Percentiles rank a stretch among this genome's conserved stretches.
Evolutionary conservation across 2,329 filamentous ascomycete species (phyloP).

Genomic region (Cercospora sp.): DNA sequence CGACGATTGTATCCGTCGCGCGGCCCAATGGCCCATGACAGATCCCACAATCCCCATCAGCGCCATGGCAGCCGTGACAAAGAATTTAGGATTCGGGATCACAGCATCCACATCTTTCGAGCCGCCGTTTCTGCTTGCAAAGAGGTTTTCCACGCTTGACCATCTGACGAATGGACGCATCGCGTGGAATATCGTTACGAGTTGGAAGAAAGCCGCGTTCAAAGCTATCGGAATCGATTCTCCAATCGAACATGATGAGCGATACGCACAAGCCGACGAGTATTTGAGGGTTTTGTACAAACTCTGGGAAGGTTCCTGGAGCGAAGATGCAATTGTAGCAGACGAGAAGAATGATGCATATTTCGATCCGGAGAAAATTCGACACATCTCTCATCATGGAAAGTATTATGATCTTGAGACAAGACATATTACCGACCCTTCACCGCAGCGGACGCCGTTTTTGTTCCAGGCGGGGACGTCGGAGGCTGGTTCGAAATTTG

Average conservation of each 20-base stretch:
- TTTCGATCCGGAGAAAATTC: slow-evolving; percentile 59
- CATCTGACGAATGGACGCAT: slow-evolving; percentile 62
- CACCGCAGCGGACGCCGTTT: slow-evolving; percentile 44
- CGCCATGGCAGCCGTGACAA: slow-evolving; percentile 67
- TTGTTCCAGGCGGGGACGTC: slow-evolving; percentile 60
- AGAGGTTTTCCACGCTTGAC: slow-evolving; percentile 62
- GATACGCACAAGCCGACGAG: slow-evolving; percentile 63
- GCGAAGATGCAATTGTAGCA: slow-evolving; percentile 56
- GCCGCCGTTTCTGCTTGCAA: slow-evolving; percentile 61
- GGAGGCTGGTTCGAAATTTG: slow-evolving; percentile 58
- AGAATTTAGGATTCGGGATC: slow-evolving; percentile 63
- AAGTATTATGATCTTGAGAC: slow-evolving; percentile 54
- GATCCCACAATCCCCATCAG: slow-evolving; percentile 65
- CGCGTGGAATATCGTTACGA: slow-evolving; percentile 68
- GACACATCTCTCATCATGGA: slow-evolving; percentile 61
- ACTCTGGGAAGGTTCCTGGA: slow-evolving; percentile 58
- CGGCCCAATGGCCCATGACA: slow-evolving; percentile 65
- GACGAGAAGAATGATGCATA: slow-evolving; percentile 58
- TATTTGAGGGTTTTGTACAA: slow-evolving; percentile 64
- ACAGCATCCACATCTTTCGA: slow-evolving; percentile 65
- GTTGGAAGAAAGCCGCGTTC: slow-evolving; percentile 63
- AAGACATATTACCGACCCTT: slow-evolving; percentile 47
- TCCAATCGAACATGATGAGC: slow-evolving; percentile 61
- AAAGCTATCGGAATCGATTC: slow-evolving; percentile 62
- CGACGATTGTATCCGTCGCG: slow-evolving; percentile 54